phyloP scores from a whole-genome alignment of 2,329 filamentous ascomycete genomes.

The Aspergillus calidoustus region DNA sequence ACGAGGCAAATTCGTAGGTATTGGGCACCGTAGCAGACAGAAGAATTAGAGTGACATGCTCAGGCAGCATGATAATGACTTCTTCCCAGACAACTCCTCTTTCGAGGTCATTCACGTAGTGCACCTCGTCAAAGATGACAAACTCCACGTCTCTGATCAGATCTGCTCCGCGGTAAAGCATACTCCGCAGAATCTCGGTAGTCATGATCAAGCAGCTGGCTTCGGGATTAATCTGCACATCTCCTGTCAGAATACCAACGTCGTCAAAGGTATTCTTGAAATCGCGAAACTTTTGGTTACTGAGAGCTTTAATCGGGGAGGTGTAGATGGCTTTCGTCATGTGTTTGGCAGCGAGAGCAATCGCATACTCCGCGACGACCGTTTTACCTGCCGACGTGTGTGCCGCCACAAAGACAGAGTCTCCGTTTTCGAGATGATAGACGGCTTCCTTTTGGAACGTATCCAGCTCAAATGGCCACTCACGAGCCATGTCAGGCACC shows the following conservation, averaged over 20 bases:
- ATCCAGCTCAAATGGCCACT: slow-evolving; percentile 97
- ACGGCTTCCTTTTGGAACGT: slow-evolving; percentile 99
- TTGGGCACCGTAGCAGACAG: slow-evolving; percentile 97
- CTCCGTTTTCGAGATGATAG: slow-evolving; percentile 93
- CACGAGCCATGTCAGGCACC: slow-evolving; percentile 92
- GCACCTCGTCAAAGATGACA: slow-evolving; percentile 98
- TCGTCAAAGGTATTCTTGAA: slow-evolving; percentile 91
- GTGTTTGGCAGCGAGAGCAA: slow-evolving; percentile 92
- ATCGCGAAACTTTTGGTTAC: slow-evolving; percentile 98
- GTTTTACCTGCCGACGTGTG: slow-evolving; percentile 98
- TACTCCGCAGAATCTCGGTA: slow-evolving; percentile 95
- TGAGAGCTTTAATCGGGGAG: slow-evolving; percentile 96
- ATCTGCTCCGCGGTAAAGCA: slow-evolving; percentile 96
- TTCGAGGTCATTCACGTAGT: slow-evolving; percentile 96
- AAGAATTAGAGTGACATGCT: slow-evolving; percentile 93
- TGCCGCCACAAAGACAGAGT: slow-evolving; percentile 96
- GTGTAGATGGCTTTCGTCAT: slow-evolving; percentile 99
- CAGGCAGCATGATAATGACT: slow-evolving; percentile 98
- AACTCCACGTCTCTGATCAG: slow-evolving; percentile 97
- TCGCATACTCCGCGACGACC: slow-evolving; percentile 96
- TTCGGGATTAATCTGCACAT: slow-evolving; percentile 97
- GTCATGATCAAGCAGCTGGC: slow-evolving; percentile 99
- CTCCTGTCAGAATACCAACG: slow-evolving; percentile 93
- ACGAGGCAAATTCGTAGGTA: slow-evolving; percentile 96
- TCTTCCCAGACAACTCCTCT: slow-evolving; percentile 99